Percentiles rank a stretch among this genome's conserved stretches.
phyloP scores from a whole-genome alignment of 495 filamentous ascomycete genomes.

The Glarea lozoyensis region DNA sequence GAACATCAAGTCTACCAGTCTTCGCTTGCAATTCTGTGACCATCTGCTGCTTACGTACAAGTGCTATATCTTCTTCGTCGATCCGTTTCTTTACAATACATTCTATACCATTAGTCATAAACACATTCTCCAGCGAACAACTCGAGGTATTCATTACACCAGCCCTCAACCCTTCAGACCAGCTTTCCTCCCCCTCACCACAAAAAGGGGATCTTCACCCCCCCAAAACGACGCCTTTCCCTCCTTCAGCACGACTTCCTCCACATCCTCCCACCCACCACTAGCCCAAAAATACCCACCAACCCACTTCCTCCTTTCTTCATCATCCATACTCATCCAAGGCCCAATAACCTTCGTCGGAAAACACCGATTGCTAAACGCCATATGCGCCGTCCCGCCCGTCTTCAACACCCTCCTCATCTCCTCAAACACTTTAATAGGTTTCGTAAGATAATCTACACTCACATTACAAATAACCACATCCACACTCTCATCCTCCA shows the following conservation, averaged over 20 bases:
- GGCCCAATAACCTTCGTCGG: constrained; percentile 31
- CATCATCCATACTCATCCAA: constrained; percentile 25
- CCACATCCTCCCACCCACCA: constrained; percentile 33
- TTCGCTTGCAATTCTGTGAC: too few species aligned
- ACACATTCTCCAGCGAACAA: too few species aligned
- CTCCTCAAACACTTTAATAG: constrained; percentile 26
- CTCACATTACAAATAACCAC: constrained; percentile 33
- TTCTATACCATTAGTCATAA: too few species aligned
- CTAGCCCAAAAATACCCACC: constrained; percentile 35
- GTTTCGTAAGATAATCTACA: constrained; percentile 35
- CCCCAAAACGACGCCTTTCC: constrained; percentile 16
- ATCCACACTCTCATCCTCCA: constrained; percentile 20
- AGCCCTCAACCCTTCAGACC: neutral
- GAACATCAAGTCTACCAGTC: too few species aligned
- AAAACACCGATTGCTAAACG: constrained; percentile 39
- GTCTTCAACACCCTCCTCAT: constrained; percentile 20
- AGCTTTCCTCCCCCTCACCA: constrained; percentile 17
- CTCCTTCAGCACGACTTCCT: constrained; percentile 34
- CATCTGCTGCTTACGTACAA: too few species aligned
- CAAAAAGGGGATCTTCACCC: constrained; percentile 16
- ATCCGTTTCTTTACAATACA: too few species aligned
- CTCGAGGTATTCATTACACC: too few species aligned
- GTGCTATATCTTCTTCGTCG: too few species aligned
- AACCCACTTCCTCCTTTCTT: constrained; percentile 32
- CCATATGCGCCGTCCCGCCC: constrained; percentile 32